A percentile compares a stretch with the other conserved stretches of the same genome.
phyloP scores from a whole-genome alignment of 768 basidiomycete species.

The Macrolepiota fuliginosa region DNA sequence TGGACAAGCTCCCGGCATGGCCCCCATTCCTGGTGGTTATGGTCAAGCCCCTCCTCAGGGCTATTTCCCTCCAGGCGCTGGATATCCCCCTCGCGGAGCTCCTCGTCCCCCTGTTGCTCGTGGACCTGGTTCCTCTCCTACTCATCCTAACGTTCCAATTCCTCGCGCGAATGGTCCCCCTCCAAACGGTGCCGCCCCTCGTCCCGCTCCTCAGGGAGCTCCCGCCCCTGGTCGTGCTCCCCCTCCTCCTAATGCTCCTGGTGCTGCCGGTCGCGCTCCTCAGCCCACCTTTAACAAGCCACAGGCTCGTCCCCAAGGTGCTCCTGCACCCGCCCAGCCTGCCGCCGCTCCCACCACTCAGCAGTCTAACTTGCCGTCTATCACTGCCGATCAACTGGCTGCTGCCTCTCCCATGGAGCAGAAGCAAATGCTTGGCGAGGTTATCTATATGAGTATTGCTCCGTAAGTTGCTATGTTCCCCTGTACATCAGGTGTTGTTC shows the following conservation, averaged over 20 bases:
- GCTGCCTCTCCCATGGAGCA: constrained; percentile 79
- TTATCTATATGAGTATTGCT: constrained; percentile 89
- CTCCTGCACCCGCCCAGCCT: constrained; percentile 36
- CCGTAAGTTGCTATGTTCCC: constrained; percentile 46
- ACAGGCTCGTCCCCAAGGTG: constrained; percentile 18
- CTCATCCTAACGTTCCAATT: constrained; percentile 56
- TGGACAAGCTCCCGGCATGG: constrained; percentile 70
- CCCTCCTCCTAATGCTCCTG: constrained; percentile 39
- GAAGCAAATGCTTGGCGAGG: constrained; percentile 99
- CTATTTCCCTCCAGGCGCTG: constrained; percentile 50
- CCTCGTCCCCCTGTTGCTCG: constrained; percentile 65
- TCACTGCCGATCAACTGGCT: constrained; percentile 49
- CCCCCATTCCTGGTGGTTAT: constrained; percentile 67
- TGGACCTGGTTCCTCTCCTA: constrained; percentile 69
- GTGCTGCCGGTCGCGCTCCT: constrained; percentile 25
- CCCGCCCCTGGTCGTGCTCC: constrained; percentile 37
- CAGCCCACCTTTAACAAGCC: constrained; percentile 26
- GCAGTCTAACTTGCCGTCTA: constrained; percentile 37
- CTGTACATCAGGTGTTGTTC: constrained; percentile 15
- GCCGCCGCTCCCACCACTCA: constrained; percentile 43
- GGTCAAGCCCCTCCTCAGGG: constrained; percentile 70
- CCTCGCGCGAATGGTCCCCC: constrained; percentile 67
- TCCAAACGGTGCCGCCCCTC: constrained; percentile 49
- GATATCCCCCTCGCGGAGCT: constrained; percentile 59
- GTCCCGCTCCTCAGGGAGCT: constrained; percentile 45